phyloP scores from a whole-genome alignment of 352 stramenopile genomes.

The Phytophthora quininea region DNA sequence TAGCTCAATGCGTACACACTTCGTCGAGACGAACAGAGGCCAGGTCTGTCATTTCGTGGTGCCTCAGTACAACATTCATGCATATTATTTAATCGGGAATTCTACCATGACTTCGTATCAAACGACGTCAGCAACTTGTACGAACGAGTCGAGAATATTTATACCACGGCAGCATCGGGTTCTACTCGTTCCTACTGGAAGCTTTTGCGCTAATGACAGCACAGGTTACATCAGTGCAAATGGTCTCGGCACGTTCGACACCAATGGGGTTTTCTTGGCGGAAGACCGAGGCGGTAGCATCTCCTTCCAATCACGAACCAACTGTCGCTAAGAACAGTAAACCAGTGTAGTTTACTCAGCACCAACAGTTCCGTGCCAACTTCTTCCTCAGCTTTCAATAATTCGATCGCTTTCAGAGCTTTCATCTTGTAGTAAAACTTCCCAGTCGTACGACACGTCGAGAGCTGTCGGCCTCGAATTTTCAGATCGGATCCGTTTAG shows the following conservation, averaged over 20 bases:
- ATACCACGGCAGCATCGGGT: slow-evolving; percentile 1
- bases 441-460: slow-evolving; percentile 19
- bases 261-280: not conserved
- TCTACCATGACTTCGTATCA: not conserved
- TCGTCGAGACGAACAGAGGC: not conserved
- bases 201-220: not conserved
- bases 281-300: not conserved
- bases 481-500: slow-evolving; percentile 27
- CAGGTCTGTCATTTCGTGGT: not conserved
- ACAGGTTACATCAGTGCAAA: not conserved
- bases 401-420: slow-evolving; percentile 13
- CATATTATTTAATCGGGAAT: not conserved
- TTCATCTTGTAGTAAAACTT: slow-evolving; percentile 16
- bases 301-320: slow-evolving; percentile 5
- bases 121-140: not conserved
- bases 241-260: slow-evolving; percentile 1
- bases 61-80: slow-evolving; percentile 1
- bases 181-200: not conserved
- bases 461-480: slow-evolving; percentile 15
- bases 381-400: slow-evolving; percentile 16
- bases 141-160: not conserved
- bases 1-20: no score
- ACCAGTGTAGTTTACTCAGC: slow-evolving; percentile 20
- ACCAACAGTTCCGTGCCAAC: slow-evolving; percentile 12
- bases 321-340: slow-evolving; percentile 11